These are phyloP conservation scores for Triangularia verruculosa DNA, from an alignment of 2,329 filamentous ascomycete genomes.

Conservation along the genomic window DNA sequence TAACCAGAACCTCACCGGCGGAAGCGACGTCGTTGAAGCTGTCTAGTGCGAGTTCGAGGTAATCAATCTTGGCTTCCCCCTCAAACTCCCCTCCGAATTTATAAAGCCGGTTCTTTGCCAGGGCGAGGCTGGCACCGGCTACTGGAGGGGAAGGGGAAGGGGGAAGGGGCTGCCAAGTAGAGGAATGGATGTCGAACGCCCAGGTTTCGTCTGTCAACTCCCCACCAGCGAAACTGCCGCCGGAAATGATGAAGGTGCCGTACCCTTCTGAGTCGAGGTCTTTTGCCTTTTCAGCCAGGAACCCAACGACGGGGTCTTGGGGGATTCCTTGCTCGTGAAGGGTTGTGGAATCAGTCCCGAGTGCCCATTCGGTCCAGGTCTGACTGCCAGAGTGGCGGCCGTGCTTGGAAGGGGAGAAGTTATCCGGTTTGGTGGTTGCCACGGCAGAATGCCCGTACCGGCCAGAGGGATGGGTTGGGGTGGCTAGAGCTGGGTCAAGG, in stretches of 20 bases:
- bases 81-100: constrained; percentile 66
- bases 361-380: constrained; percentile 55
- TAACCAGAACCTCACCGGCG: constrained; percentile 41
- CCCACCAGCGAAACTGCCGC: constrained; percentile 63
- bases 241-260: constrained; percentile 72
- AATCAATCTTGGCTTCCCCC: constrained; percentile 59
- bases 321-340: constrained; percentile 53
- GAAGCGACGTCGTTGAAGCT: constrained; percentile 49
- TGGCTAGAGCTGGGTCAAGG: constrained; percentile 54
- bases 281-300: constrained; percentile 54
- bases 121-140: constrained; percentile 65
- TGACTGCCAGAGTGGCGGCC: constrained; percentile 29
- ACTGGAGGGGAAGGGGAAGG: constrained; percentile 60
- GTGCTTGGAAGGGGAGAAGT: constrained; percentile 36
- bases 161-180: constrained; percentile 65
- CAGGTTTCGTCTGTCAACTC: constrained; percentile 62
- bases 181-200: constrained; percentile 66
- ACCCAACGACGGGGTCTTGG: constrained; percentile 57
- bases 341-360: constrained; percentile 49
- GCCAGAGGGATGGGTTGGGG: constrained; percentile 48
- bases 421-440: constrained; percentile 54
- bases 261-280: constrained; percentile 61
- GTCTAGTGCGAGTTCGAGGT: constrained; percentile 57
- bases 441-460: constrained; percentile 69
- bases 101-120: constrained; percentile 63